Conservation (phyloP, 2,329 filamentous ascomycete genomes). For the Chaetomium olivaceum region DNA sequence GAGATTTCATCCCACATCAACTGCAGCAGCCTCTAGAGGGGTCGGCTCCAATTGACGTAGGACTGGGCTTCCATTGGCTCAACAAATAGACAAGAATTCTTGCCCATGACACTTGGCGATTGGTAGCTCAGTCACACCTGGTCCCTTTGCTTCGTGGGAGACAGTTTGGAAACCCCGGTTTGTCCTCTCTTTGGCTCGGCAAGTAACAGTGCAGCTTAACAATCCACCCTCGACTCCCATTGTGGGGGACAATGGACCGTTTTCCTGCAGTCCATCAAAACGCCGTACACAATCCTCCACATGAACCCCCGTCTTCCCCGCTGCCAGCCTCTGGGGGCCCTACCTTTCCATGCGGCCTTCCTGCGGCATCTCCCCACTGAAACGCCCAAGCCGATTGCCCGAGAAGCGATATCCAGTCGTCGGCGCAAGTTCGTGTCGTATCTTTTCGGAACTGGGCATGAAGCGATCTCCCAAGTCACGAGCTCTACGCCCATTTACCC, state of each 20-base stretch:
- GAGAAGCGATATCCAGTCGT: not conserved
- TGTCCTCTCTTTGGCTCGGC: not conserved
- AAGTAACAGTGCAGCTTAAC: not conserved
- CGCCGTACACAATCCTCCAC: not conserved
- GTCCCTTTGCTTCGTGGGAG: not conserved
- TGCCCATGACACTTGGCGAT: slow-evolving; percentile 1
- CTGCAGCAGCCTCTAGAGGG: not conserved
- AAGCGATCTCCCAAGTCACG: not conserved
- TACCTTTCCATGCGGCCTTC: not conserved
- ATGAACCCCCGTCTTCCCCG: not conserved
- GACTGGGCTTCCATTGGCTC: slow-evolving; percentile 6
- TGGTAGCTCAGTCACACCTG: not conserved
- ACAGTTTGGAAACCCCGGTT: not conserved
- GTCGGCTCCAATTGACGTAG: not conserved
- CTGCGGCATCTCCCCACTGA: not conserved
- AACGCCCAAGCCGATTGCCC: not conserved
- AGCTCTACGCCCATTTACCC: not conserved
- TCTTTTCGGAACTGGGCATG: not conserved
- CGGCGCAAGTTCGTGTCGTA: not conserved
- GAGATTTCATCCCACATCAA: slow-evolving; percentile 8
- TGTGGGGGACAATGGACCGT: slow-evolving; percentile 5
- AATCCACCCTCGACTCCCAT: not conserved
- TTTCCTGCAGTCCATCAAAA: not conserved
- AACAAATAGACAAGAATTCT: not conserved
- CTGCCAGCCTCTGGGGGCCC: not conserved